phyloP scores from a whole-genome alignment of 352 stramenopile genomes.

The Aphanomyces astaci region DNA sequence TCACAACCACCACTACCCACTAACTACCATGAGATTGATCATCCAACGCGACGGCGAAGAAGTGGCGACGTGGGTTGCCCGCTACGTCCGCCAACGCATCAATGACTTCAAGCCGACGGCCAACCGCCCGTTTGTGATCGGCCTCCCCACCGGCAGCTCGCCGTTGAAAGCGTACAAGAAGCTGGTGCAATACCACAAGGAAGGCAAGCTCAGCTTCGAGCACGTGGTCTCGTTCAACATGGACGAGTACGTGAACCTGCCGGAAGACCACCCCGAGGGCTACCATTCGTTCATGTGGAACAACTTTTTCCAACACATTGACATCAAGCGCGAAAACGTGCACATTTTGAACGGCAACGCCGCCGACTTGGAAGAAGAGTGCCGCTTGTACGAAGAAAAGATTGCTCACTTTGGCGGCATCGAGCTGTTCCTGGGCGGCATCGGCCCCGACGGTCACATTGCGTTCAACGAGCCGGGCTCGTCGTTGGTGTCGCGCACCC shows the following conservation, averaged over 20 bases:
- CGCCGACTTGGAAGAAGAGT: conserved; percentile 60
- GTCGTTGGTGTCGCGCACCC: conserved; percentile 68
- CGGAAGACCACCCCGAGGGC: conserved; percentile 70
- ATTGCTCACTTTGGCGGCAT: conserved; percentile 74
- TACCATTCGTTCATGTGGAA: conserved; percentile 88
- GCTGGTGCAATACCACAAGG: conserved; percentile 65
- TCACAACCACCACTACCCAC: neutral
- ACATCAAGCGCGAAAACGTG: conserved; percentile 84
- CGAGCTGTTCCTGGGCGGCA: conserved; percentile 85
- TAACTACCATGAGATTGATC: conserved; percentile 73
- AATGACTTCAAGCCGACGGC: conserved; percentile 61
- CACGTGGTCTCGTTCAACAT: conserved; percentile 88
- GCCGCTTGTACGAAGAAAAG: conserved; percentile 68
- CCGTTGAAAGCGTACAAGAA: conserved; percentile 70
- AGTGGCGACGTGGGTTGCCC: conserved; percentile 65
- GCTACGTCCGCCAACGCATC: conserved; percentile 75
- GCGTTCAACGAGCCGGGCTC: conserved; percentile 88
- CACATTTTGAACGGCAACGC: conserved; percentile 83
- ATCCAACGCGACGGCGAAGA: conserved; percentile 63
- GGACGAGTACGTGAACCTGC: conserved; percentile 80
- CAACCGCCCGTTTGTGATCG: conserved; percentile 74
- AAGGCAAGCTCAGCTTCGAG: conserved; percentile 54
- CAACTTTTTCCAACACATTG: conserved; percentile 82
- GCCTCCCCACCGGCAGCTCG: conserved; percentile 76
- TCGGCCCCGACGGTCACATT: conserved; percentile 87